Evolutionary conservation across 257 asterid genomes (phyloP).

Genomic region (Haberlea rhodopensis): DNA sequence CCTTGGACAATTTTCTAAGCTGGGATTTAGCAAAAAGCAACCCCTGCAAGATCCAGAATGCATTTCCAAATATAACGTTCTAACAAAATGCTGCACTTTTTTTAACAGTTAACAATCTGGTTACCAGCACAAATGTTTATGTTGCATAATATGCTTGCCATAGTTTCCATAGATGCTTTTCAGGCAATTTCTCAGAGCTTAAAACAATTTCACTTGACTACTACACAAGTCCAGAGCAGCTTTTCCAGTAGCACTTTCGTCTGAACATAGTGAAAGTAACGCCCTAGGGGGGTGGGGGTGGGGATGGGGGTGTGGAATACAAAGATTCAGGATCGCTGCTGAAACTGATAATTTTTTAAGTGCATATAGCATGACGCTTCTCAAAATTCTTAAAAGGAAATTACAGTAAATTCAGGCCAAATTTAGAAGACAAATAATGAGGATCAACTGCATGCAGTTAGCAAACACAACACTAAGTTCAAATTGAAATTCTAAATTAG

Average conservation of each 20-base stretch:
- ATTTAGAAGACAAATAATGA: not conserved
- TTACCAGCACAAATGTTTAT: constrained; percentile 91
- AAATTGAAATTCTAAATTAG: constrained; percentile 1
- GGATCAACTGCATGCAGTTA: constrained; percentile 20
- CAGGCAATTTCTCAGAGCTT: constrained; percentile 78
- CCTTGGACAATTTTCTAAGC: too few relatives aligned
- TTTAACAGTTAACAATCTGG: constrained; percentile 24
- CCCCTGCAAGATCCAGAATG: too few relatives aligned
- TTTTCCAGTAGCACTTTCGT: constrained; percentile 74
- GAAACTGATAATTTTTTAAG: not conserved
- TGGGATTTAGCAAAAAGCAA: too few relatives aligned
- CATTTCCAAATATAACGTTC: too few relatives aligned
- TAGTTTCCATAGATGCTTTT: constrained; percentile 85
- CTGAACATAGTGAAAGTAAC: constrained; percentile 77
- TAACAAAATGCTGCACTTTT: constrained; percentile 35
- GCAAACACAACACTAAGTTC: constrained; percentile 1
- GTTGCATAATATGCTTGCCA: constrained; percentile 95
- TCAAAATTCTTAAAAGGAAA: not conserved
- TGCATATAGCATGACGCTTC: constrained; percentile 9
- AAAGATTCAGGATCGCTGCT: constrained; percentile 12
- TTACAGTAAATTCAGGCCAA: constrained; percentile 17
- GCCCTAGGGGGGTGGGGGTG: too few relatives aligned
- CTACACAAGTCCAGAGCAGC: constrained; percentile 90
- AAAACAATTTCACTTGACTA: constrained; percentile 77
- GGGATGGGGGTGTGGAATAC: too few relatives aligned